phyloP scores from a whole-genome alignment of 495 filamentous ascomycete species.

The Aeminium ludgeri region DNA sequence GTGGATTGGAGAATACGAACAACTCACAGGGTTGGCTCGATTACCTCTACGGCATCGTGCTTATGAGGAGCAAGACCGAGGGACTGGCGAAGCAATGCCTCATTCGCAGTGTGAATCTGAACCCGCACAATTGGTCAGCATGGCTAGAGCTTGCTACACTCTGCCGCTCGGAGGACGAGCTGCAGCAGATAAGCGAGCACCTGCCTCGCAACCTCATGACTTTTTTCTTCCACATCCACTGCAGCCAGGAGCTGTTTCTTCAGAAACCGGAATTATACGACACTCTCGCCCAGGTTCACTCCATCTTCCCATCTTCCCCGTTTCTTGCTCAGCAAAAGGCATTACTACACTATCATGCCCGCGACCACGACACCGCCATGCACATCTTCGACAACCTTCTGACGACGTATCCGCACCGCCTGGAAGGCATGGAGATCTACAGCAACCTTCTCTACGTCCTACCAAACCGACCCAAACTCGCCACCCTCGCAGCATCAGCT shows the following conservation, averaged over 20 bases:
- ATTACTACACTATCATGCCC: slow-evolving; percentile 80
- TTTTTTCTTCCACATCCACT: slow-evolving; percentile 79
- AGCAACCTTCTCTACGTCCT: slow-evolving; percentile 95
- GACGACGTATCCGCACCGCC: slow-evolving; percentile 62
- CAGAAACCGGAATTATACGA: slow-evolving; percentile 53
- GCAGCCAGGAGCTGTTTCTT: slow-evolving; percentile 81
- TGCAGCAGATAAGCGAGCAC: slow-evolving; percentile 38
- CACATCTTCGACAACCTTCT: slow-evolving; percentile 70
- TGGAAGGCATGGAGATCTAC: slow-evolving; percentile 86
- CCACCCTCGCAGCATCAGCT: slow-evolving; percentile 80
- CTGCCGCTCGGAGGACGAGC: slow-evolving; percentile 65
- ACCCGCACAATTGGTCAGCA: slow-evolving; percentile 89
- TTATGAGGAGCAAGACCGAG: slow-evolving; percentile 83
- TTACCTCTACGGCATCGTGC: slow-evolving; percentile 81
- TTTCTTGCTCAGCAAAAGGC: slow-evolving; percentile 85
- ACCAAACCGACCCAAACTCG: slow-evolving; percentile 67
- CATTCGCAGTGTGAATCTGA: slow-evolving; percentile 64
- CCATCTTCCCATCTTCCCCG: slow-evolving; percentile 67
- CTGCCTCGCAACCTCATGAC: slow-evolving; percentile 85
- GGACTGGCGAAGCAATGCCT: slow-evolving; percentile 66
- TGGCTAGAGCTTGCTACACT: slow-evolving; percentile 78
- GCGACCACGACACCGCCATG: slow-evolving; percentile 77
- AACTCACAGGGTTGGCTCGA: slow-evolving; percentile 84
- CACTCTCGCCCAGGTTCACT: slow-evolving; percentile 55
- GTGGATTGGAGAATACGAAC: slow-evolving; percentile 25